Conservation (phyloP, 1,139 yeast species). For the Cylindricascospora bacillispora region DNA sequence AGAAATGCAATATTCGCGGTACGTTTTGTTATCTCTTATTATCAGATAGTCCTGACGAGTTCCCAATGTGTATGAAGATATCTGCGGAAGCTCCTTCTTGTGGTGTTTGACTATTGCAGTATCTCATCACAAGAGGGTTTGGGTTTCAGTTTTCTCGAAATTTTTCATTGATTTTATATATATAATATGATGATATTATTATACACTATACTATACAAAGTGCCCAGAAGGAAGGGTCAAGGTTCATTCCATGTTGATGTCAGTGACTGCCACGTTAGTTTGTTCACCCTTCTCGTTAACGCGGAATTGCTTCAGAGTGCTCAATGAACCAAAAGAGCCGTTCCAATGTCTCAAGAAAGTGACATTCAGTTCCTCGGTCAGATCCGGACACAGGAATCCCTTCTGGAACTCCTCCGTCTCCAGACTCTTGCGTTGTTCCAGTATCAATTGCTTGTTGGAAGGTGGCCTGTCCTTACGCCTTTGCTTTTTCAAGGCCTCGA, state of each 20-base stretch:
- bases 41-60: too few relatives aligned
- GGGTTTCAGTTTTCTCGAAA: too few relatives aligned
- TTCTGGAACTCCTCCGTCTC: slow-evolving; percentile 51
- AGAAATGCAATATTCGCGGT: background rate
- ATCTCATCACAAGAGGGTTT: too few relatives aligned
- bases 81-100: too few relatives aligned
- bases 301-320: slow-evolving; percentile 37
- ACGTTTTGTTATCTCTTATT: too few relatives aligned
- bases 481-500: slow-evolving; percentile 40
- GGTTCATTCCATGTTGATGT: slow-evolving; percentile 10
- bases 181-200: too few relatives aligned
- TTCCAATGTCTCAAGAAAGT: slow-evolving; percentile 58
- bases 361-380: slow-evolving; percentile 50
- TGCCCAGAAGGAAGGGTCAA: too few relatives aligned
- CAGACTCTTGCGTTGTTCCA: slow-evolving; percentile 48
- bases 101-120: too few relatives aligned
- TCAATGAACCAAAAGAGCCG: slow-evolving; percentile 71
- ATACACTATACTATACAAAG: too few relatives aligned
- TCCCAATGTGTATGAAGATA: too few relatives aligned
- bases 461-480: slow-evolving; percentile 88
- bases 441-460: slow-evolving; percentile 48
- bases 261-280: slow-evolving; percentile 3
- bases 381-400: slow-evolving; percentile 67
- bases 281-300: slow-evolving; percentile 16
- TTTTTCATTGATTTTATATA: too few relatives aligned